Conservation (phyloP, 1,284 basidiomycete genomes). For the Ustilago bromivora region DNA sequence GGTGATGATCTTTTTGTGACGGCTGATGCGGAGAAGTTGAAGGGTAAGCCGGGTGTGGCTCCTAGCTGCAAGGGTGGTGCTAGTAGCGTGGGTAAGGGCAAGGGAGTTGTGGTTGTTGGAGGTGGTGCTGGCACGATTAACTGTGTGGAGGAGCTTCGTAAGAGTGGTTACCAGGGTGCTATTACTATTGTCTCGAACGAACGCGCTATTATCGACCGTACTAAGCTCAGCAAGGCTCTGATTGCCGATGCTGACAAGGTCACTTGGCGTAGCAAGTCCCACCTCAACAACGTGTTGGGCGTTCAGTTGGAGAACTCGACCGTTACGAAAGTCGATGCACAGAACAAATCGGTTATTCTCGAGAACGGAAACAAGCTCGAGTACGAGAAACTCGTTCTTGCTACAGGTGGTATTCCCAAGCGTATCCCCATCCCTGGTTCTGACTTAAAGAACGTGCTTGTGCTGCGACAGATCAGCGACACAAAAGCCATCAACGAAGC, state of each 20-base stretch:
- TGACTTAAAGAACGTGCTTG: slow-evolving; percentile 82
- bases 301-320: slow-evolving; percentile 78
- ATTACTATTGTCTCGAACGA: slow-evolving; percentile 87
- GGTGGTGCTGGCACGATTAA: slow-evolving; percentile 86
- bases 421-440: slow-evolving; percentile 82
- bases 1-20: slow-evolving; percentile 83
- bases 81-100: slow-evolving; percentile 71
- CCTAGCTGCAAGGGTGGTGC: slow-evolving; percentile 59
- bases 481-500: slow-evolving; percentile 81
- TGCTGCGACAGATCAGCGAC: slow-evolving; percentile 80
- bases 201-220: slow-evolving; percentile 85
- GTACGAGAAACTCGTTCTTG: slow-evolving; percentile 71
- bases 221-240: slow-evolving; percentile 89
- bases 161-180: slow-evolving; percentile 82
- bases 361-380: slow-evolving; percentile 63
- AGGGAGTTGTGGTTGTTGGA: slow-evolving; percentile 84
- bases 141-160: slow-evolving; percentile 83
- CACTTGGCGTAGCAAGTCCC: slow-evolving; percentile 79
- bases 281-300: slow-evolving; percentile 83
- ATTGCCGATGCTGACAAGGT: slow-evolving; percentile 82
- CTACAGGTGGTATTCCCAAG: slow-evolving; percentile 71
- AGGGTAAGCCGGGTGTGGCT: slow-evolving; percentile 69
- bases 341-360: slow-evolving; percentile 67
- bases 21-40: slow-evolving; percentile 77
- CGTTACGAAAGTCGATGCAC: slow-evolving; percentile 54